Conservation (phyloP, 2,329 filamentous ascomycete genomes). For the Ceratocystis variospora region DNA sequence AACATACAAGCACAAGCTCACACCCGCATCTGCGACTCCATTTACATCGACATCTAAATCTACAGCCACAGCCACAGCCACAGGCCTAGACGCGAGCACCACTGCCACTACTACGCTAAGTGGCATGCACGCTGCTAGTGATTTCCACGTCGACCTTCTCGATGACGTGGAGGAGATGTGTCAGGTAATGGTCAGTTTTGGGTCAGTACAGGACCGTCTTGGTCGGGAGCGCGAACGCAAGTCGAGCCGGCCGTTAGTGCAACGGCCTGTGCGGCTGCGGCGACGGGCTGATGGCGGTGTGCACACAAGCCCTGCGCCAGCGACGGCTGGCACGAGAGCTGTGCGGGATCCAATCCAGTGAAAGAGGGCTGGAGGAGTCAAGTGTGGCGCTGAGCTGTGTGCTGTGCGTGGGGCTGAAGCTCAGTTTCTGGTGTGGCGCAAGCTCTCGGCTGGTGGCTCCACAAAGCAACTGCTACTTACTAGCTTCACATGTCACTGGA, state of each 20-base stretch:
- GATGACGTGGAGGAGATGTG: conserved; percentile 2
- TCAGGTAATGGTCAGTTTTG: conserved; percentile 6
- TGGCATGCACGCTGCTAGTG: not conserved
- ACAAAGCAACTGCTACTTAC: no score
- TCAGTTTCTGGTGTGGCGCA: not conserved
- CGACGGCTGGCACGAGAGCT: not conserved
- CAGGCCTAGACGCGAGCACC: not conserved
- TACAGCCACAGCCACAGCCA: not conserved
- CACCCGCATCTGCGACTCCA: no score
- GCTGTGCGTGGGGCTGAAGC: not conserved
- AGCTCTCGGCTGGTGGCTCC: no score
- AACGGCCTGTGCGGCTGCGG: conserved; percentile 2
- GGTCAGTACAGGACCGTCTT: not conserved
- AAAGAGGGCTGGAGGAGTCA: not conserved
- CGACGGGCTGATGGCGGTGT: not conserved
- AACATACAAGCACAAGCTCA: no score
- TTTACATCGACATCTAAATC: no score
- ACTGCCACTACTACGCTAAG: not conserved
- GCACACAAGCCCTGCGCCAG: not conserved
- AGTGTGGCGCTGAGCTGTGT: not conserved
- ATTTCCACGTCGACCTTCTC: not conserved
- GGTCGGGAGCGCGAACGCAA: not conserved
- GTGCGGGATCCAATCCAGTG: not conserved
- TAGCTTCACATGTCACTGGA: no score
- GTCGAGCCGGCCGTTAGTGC: not conserved